Evolutionary conservation across 306 rosid genomes (phyloP), one percentile per base, ranked within the genome.

Genomic region (Corylus avellana): DNA sequence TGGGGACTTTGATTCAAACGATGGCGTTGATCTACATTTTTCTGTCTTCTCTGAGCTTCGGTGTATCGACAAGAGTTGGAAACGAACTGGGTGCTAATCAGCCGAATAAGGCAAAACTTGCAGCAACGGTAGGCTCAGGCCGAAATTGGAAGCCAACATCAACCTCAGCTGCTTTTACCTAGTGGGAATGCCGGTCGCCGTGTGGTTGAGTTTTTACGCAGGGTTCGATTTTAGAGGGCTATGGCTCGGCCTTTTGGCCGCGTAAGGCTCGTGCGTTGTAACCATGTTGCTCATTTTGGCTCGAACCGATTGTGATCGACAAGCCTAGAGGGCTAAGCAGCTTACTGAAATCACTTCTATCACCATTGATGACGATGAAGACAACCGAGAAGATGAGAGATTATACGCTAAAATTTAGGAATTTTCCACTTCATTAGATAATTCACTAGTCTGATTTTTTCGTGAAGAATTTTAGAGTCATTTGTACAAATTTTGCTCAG

Each of bases 161-260:
- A 95, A 95, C 13, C 81, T 95, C 78, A 92, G 90, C 8, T 92
- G 98, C 64, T 95, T 95, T 51, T 95, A 95, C 57, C 75, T 92
- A 0, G 96, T 95, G 50, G 98, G 98, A 79, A 92, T 92, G 98
- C 97, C 98, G 0, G 35, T 90, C 2, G 98, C 98, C 0, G 79
- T 91, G 49, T 87, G 92, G 91, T 78, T 95, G 67, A 75, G 95
- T 78, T 92, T 92, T 77, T 89, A 71, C 64, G 86, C 78, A 0
- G 98, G 94, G 4, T 88, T 87, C 75, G 98, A 92, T 62, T 94
- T 94, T 42, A 83, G 81, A 76, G 98, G 98, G n/a, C 79, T 91
- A 11, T 92, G 98, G 97, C 85, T 94, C 0, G 98, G 98, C 56
- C 89, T 92, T 12, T 66, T 94, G 76, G 97, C 90, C 0, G 98